These are phyloP conservation scores for Penicillium sp. DNA, from an alignment of 2,329 filamentous ascomycete genomes.

Conservation along the genomic window DNA sequence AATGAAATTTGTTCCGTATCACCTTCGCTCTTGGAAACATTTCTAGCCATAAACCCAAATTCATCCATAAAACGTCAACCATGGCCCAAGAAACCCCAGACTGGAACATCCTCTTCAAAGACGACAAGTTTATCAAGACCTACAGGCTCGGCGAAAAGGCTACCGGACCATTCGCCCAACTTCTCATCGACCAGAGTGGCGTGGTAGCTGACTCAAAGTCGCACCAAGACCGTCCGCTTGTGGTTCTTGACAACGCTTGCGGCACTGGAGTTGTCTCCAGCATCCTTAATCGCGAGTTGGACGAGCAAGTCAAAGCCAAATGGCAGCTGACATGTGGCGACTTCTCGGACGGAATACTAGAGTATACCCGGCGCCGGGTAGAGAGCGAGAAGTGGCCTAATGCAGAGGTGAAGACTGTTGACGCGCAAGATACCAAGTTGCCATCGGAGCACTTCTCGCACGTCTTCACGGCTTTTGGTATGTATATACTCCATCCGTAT, in stretches of 20 bases:
- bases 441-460: conserved; percentile 45
- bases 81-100: not conserved
- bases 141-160: conserved; percentile 33
- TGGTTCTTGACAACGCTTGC: conserved; percentile 55
- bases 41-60: not conserved
- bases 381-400: conserved; percentile 49
- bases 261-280: conserved; percentile 53
- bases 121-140: conserved; percentile 20
- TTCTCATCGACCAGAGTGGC: conserved; percentile 31
- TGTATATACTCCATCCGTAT: not conserved
- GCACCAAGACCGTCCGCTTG: conserved; percentile 21
- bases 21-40: not conserved
- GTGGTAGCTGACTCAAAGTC: conserved; percentile 17
- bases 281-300: conserved; percentile 44
- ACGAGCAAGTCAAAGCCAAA: conserved; percentile 37
- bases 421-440: conserved; percentile 50
- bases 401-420: conserved; percentile 44
- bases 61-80: not conserved
- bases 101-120: conserved; percentile 12
- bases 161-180: conserved; percentile 31
- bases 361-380: conserved; percentile 41
- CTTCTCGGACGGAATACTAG: conserved; percentile 45
- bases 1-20: too few relatives aligned
- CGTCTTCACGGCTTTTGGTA: conserved; percentile 49
- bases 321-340: conserved; percentile 55